Evolutionary conservation across 2,329 filamentous ascomycete species (phyloP).

Genomic region (Kalmusia sp.): DNA sequence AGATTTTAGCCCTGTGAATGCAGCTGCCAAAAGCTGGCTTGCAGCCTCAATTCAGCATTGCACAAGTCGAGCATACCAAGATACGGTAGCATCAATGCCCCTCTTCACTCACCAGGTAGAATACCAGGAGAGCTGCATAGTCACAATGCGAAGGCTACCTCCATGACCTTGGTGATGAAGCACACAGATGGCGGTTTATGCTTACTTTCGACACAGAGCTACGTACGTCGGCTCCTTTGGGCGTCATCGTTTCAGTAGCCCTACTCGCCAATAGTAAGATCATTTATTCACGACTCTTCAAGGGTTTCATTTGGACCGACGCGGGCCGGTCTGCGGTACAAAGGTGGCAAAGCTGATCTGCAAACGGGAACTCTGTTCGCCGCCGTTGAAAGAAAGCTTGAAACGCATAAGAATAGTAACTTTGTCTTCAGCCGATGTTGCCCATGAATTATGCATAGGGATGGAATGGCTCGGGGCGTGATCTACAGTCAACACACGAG

Average conservation of each 20-base stretch:
- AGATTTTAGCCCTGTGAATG: conserved; percentile 4
- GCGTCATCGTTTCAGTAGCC: neutral
- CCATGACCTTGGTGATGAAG: too few relatives aligned
- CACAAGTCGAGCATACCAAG: too few relatives aligned
- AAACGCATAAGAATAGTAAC: conserved; percentile 6
- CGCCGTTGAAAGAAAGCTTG: neutral
- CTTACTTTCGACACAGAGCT: neutral
- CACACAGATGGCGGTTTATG: neutral
- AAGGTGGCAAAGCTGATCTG: neutral
- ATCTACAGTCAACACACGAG: neutral
- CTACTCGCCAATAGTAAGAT: neutral
- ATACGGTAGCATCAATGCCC: too few relatives aligned
- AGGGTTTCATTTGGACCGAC: neutral
- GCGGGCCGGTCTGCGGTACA: neutral
- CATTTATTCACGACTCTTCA: neutral
- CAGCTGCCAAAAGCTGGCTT: neutral
- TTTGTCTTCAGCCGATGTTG: neutral
- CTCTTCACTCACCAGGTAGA: too few relatives aligned
- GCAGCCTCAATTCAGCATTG: neutral
- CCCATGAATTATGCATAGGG: neutral
- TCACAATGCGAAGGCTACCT: too few relatives aligned
- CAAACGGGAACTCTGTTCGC: neutral
- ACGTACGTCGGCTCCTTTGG: neutral
- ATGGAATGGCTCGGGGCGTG: neutral
- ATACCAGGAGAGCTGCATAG: too few relatives aligned